A percentile compares a stretch with the other conserved stretches of the same genome.
Conservation (phyloP, 2,329 filamentous ascomycete genomes). For the Basipetospora chlamydospora region DNA sequence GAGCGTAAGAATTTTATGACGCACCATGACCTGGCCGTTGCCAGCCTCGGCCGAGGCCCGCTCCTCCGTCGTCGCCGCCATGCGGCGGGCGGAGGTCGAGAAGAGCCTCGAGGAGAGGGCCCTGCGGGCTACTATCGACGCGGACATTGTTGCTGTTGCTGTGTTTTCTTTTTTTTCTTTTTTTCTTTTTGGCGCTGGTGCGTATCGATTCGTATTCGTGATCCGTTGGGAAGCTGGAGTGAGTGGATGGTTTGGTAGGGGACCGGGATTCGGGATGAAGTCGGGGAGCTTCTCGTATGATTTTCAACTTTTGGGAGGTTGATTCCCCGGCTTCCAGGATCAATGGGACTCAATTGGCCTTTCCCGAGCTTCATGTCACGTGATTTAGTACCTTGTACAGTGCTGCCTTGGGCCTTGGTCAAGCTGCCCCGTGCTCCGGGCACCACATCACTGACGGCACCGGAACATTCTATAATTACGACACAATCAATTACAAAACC, state of each 20-base stretch:
- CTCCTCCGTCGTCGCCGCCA: constrained; percentile 21
- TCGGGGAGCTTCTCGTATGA: constrained; percentile 5
- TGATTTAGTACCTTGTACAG: no score
- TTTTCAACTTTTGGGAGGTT: no score
- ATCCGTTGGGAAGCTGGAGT: constrained; percentile 2
- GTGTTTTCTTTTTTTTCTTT: not conserved
- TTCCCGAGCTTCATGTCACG: no score
- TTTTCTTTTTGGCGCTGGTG: constrained; percentile 9
- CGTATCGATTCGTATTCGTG: constrained; percentile 9
- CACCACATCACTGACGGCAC: no score
- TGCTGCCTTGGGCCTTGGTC: no score
- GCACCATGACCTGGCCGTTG: constrained; percentile 13
- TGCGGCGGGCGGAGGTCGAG: constrained; percentile 36
- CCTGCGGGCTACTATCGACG: no score
- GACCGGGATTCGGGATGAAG: not conserved
- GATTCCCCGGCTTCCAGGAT: no score
- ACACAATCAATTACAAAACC: no score
- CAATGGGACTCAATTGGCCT: no score
- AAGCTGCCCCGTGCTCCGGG: no score
- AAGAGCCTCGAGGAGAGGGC: constrained; percentile 41
- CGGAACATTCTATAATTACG: no score
- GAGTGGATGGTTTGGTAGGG: constrained; percentile 8
- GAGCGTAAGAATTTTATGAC: constrained; percentile 22
- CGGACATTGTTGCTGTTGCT: constrained; percentile 32
- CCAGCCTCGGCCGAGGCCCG: constrained; percentile 1